phyloP scores from a whole-genome alignment of 192 early-diverging fungal genomes.

The Martensiomyces pterosporus region DNA sequence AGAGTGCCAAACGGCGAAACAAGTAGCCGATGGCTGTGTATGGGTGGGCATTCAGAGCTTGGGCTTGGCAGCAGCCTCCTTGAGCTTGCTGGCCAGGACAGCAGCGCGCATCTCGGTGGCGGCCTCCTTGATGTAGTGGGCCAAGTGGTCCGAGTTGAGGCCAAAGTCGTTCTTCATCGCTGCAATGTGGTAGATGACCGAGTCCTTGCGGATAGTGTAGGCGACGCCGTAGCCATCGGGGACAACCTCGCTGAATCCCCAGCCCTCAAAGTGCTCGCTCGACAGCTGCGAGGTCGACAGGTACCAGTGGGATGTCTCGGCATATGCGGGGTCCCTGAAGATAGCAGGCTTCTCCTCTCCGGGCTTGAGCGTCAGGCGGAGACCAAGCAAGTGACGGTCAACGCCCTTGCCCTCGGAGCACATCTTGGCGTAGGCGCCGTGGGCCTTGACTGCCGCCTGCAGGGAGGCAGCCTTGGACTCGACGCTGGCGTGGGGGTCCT shows the following conservation, averaged over 20 bases:
- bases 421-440: slow-evolving; percentile 77
- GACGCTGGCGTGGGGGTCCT: slow-evolving; percentile 54
- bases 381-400: slow-evolving; percentile 85
- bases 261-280: slow-evolving; percentile 89
- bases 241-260: slow-evolving; percentile 85
- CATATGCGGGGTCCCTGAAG: slow-evolving; percentile 80
- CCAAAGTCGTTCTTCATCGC: slow-evolving; percentile 58
- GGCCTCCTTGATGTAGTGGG: slow-evolving; percentile 82
- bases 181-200: slow-evolving; percentile 85
- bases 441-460: slow-evolving; percentile 72
- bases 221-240: slow-evolving; percentile 90
- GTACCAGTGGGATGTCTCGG: slow-evolving; percentile 80
- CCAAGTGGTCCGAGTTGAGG: slow-evolving; percentile 59
- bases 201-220: slow-evolving; percentile 88
- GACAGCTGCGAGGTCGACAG: slow-evolving; percentile 90
- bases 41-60: slow-evolving; percentile 33
- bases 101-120: slow-evolving; percentile 79
- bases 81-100: slow-evolving; percentile 46
- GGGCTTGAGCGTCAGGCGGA: slow-evolving; percentile 69
- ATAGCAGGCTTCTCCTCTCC: slow-evolving; percentile 77
- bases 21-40: no score
- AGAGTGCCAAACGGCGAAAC: no score
- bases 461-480: slow-evolving; percentile 63
- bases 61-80: slow-evolving; percentile 21
- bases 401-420: slow-evolving; percentile 81